phyloP scores from a whole-genome alignment of 2,329 filamentous ascomycete genomes.

The Coniochaeta sp. region DNA sequence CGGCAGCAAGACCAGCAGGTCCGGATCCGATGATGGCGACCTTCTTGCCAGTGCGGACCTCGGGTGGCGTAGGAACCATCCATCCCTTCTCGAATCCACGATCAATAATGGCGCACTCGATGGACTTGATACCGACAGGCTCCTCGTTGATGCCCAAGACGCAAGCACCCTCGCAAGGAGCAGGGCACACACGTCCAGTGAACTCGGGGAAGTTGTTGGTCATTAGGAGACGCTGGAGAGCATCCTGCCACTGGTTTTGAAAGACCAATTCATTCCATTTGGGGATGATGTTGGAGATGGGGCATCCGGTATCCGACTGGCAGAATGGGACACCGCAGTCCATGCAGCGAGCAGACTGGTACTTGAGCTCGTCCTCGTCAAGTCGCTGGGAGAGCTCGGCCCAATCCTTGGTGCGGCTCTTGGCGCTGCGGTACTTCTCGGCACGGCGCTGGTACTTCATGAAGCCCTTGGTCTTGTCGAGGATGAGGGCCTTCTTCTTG shows the following conservation, averaged over 20 bases:
- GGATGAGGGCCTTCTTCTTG: slow-evolving; percentile 84
- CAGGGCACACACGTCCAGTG: slow-evolving; percentile 92
- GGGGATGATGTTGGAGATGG: slow-evolving; percentile 95
- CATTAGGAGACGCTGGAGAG: slow-evolving; percentile 84
- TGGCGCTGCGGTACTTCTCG: slow-evolving; percentile 85
- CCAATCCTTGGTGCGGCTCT: slow-evolving; percentile 87
- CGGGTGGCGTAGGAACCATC: slow-evolving; percentile 80
- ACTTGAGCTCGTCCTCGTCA: slow-evolving; percentile 92
- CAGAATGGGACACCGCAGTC: slow-evolving; percentile 98
- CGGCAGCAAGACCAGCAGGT: slow-evolving; percentile 80
- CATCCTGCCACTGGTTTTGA: slow-evolving; percentile 78
- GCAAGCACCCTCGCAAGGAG: slow-evolving; percentile 92
- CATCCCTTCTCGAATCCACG: slow-evolving; percentile 96
- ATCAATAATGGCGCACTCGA: slow-evolving; percentile 96
- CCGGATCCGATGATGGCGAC: slow-evolving; percentile 88
- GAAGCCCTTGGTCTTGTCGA: slow-evolving; percentile 97
- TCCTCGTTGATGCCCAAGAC: slow-evolving; percentile 96
- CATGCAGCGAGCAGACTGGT: slow-evolving; percentile 95
- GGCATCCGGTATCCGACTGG: slow-evolving; percentile 91
- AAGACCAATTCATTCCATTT: slow-evolving; percentile 89
- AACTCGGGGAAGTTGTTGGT: slow-evolving; percentile 99
- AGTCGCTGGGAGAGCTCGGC: slow-evolving; percentile 81
- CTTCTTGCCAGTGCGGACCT: slow-evolving; percentile 78
- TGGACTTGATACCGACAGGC: slow-evolving; percentile 95
- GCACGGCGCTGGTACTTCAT: slow-evolving; percentile 93